phyloP scores from a whole-genome alignment of 2,329 filamentous ascomycete genomes.

The Phyllosticta capitalensis region DNA sequence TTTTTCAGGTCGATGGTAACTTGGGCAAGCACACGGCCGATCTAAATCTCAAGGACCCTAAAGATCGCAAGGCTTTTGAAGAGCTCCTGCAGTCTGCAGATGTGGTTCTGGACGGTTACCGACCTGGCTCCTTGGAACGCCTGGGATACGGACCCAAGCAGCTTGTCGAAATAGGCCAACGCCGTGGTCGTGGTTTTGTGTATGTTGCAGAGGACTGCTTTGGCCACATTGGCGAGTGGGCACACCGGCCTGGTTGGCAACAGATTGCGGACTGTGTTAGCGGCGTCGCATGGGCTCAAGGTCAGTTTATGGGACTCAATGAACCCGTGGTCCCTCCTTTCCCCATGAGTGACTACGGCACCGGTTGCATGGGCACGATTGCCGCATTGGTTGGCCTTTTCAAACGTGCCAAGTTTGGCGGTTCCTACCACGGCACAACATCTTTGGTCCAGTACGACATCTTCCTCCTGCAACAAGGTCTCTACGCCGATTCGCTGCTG shows the following conservation, averaged over 20 bases:
- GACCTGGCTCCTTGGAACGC: slow-evolving; percentile 54
- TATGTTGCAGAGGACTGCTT: slow-evolving; percentile 67
- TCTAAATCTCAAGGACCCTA: slow-evolving; percentile 49
- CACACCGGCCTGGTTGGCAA: slow-evolving; percentile 57
- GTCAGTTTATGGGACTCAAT: slow-evolving; percentile 49
- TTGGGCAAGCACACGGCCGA: slow-evolving; percentile 60
- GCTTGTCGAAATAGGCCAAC: slow-evolving; percentile 43
- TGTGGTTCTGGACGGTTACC: slow-evolving; percentile 60
- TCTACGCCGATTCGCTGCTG: slow-evolving; percentile 47
- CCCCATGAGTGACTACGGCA: slow-evolving; percentile 55
- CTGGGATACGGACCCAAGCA: slow-evolving; percentile 53
- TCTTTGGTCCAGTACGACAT: slow-evolving; percentile 61
- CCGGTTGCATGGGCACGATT: slow-evolving; percentile 61
- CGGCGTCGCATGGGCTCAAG: slow-evolving; percentile 53
- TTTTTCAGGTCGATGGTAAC: slow-evolving; percentile 65
- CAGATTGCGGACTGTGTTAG: slow-evolving; percentile 60
- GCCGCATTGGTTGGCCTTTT: slow-evolving; percentile 56
- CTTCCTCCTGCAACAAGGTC: slow-evolving; percentile 51
- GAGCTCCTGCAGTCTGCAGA: slow-evolving; percentile 52
- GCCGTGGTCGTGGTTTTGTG: slow-evolving; percentile 52
- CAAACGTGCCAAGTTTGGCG: slow-evolving; percentile 51
- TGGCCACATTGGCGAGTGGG: slow-evolving; percentile 56
- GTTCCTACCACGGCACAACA: slow-evolving; percentile 56
- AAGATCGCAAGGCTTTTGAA: slow-evolving; percentile 49
- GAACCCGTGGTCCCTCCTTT: slow-evolving; percentile 58